Evolutionary conservation across 2,329 filamentous ascomycete species (phyloP), one percentile per base, ranked within the genome.

Genomic region (Cephalotrichum gorgonifer): DNA sequence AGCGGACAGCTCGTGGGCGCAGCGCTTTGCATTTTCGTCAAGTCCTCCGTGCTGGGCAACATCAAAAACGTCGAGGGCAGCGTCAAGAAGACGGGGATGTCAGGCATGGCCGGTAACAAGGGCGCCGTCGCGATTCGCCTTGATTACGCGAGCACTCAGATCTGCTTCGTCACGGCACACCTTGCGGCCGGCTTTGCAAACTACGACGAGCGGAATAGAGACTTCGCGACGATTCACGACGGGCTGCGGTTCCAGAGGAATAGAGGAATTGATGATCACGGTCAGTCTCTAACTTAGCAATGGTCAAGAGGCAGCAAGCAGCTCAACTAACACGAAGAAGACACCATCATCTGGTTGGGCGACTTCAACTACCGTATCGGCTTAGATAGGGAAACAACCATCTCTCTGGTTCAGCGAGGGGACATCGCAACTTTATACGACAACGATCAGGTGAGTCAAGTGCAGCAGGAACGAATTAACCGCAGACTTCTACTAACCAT

Each of bases 341-440:
- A 83, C 56, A 76, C 86, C 22, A 84, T 97, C 31, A 84, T 96
- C 48, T 98, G 93, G 91, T 76, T 96, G 39, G 93, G 93, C 5
- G 93, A 98, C 64, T 98, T 98, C 72, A 98, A 98, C 62, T 98
- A 98, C 65, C 85, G 93, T 17, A 95, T 98, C 57, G 91, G 90
- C 1, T 74, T 97, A 50, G 77, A 76, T 42, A 81, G 88, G 54
- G 88, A 95, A 35, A 82, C 76, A 52, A 87, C 88, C 7, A 83
- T 86, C 55, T 77, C 82, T 28, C 70, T 95, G 9, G 80, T 95
- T 49, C 78, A 83, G 57, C 75, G 78, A 49, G 73, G 78, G 25
- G 85, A 96, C 58, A 72, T 95, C 11, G 86, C 85, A 50, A 83
- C 76, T 17, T 68, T 97, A 45, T 94, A 95, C 61, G 86, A 93